phyloP scores from a whole-genome alignment of 768 basidiomycete species.

The Rhodotorula graminis region DNA sequence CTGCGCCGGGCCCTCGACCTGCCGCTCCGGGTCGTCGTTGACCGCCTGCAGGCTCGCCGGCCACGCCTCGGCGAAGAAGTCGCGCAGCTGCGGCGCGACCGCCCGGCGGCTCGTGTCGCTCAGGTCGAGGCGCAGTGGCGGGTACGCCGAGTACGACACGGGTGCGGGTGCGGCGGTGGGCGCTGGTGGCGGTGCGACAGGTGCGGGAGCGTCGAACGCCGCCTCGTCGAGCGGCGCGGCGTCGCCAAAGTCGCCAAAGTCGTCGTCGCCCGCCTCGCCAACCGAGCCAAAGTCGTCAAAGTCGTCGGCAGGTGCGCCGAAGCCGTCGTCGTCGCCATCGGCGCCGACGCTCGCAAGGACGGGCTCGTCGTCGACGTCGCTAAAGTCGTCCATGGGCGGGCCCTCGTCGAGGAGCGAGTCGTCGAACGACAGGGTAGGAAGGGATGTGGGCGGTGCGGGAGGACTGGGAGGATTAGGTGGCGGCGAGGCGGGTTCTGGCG shows the following conservation, averaged over 20 bases:
- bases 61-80: constrained; percentile 18
- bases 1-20: constrained; percentile 30
- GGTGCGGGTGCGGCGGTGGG: too few species aligned
- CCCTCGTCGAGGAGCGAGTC: too few species aligned
- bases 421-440: too few species aligned
- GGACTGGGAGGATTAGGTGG: neutral
- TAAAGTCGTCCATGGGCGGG: constrained; percentile 15
- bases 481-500: neutral
- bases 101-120: neutral
- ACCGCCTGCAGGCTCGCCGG: constrained; percentile 1
- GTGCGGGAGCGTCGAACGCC: constrained; percentile 5
- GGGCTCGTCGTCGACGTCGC: constrained; percentile 8
- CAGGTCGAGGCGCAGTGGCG: constrained; percentile 23
- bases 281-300: constrained; percentile 31
- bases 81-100: constrained; percentile 17
- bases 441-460: neutral
- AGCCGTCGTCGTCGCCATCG: neutral
- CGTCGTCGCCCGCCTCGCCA: constrained; percentile 2
- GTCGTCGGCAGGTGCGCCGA: constrained; percentile 9
- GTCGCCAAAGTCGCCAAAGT: constrained; percentile 34
- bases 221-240: constrained; percentile 21
- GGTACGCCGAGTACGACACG: neutral
- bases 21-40: constrained; percentile 31
- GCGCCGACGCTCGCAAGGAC: neutral
- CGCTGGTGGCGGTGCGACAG: neutral